Base-by-base conservation (phyloP, 2,329 filamentous ascomycete species). In the Phoma sp. region DNA sequence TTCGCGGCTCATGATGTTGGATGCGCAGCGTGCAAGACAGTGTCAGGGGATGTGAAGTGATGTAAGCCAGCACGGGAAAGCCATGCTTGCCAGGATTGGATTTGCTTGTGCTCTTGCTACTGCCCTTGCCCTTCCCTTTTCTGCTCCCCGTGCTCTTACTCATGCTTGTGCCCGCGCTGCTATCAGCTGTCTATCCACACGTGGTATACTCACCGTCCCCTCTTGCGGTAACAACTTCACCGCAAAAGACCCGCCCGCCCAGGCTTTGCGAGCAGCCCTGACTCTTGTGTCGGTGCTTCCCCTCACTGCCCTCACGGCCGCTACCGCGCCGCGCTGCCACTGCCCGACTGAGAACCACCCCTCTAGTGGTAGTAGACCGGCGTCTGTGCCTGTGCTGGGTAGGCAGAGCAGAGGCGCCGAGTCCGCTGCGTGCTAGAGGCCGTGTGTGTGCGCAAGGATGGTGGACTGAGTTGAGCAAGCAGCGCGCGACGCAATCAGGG, bases 381-480 rank as follows among this genome's bases (percentile, higher is more conserved):
- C 39, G 38, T n/a, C 38, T 25, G 47, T 41, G 46, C 37, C 29
- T 13, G 39, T 7, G 29, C 29, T 7, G 29, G 11, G 29, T 30
- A 7, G 29, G 7, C 13, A 14, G 8, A 40, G 43, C 24, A 14
- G 43, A 46, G 29, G 7, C 37, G 32, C 24, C 38, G 32, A 23
- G 47, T 36, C 23, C 24, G n/a, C 25, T 8, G 23, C 46, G 30
- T 30, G 38, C 14, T 18, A 36, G 23, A 48, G 46, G 46, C 46
- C 46, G 41, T 48, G 46, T 48, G 46, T 14, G 33, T 33, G 45
- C 48, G 46, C 46, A 48, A 48, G 46, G 38, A 48, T 41, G 37
- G 29, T 32, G 23, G 38, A 42, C 37, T 33, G 46, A 39, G 27
- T 23, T 38, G n/a, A 32, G 23, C 46, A 36, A 35, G 27, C 29